Evolutionary conservation across 2,329 filamentous ascomycete species (phyloP), one percentile per base, ranked within the genome.

Genomic region (Aspergillus luchuensis): DNA sequence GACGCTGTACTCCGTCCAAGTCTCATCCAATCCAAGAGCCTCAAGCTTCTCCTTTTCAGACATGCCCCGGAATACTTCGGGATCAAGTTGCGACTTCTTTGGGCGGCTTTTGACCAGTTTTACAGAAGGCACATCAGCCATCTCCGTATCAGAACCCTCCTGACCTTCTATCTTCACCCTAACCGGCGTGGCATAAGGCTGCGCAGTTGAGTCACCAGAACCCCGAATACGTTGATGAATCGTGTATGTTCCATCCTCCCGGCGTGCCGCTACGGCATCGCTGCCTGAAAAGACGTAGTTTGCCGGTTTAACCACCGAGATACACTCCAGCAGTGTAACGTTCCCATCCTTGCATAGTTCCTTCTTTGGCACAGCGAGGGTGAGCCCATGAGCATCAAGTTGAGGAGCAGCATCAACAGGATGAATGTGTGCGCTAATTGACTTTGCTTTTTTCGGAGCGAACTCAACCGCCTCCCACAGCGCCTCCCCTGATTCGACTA

Each of bases 401-500:
- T 77, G 63, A 8, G 73, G 67, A 8, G 67, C 64, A 15, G 69
- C 73, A 59, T 77, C 69, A 38, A 76, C 63, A 13, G 73, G 62
- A 15, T 72, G 71, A 48, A 73, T 59, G 21, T 60, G 50, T 50
- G 72, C 58, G 56, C 71, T 64, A 57, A 63, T 64, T 47, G 67
- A 65, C 67, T 76, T 74, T 62, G 62, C 25, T 65, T 72, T 66
- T 67, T 74, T 72, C 55, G 72, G 63, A 56, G 67, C 59, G 25
- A 74, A 73, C 50, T 76, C 73, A 5, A 86, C 81, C n/a, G 81
- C 83, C 59, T 82, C 82, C 85, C 85, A 87, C 6, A 75, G 73
- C 5, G 80, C 77, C 23, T 79, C 72, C 2, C 82, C 82, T 28
- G 72, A 69, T 17, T 83, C 79, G 3, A 86, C 85, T 8, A 84